Percentiles rank a stretch among this genome's conserved stretches.
phyloP scores from a whole-genome alignment of 2,329 filamentous ascomycete genomes.

The Fusarium subglutinans region DNA sequence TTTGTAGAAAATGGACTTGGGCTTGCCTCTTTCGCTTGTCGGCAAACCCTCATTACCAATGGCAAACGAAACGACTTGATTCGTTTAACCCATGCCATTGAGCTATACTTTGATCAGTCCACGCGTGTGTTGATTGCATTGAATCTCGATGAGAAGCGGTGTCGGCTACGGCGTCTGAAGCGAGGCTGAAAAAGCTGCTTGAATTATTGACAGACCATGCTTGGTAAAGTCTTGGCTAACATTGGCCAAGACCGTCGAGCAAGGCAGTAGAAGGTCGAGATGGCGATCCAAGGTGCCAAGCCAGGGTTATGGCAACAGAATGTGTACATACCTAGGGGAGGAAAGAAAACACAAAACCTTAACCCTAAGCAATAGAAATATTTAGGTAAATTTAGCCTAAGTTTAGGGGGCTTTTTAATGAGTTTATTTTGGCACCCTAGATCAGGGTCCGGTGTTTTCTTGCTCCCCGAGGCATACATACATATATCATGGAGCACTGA shows the following conservation, averaged over 20 bases:
- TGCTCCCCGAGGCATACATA: too few species aligned
- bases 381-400: too few species aligned
- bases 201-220: background rate
- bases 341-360: too few species aligned
- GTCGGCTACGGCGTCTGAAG: background rate
- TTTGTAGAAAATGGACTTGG: background rate
- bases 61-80: background rate
- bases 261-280: conserved; percentile 28
- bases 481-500: conserved; percentile 11
- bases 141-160: conserved; percentile 27
- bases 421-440: too few species aligned
- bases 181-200: conserved; percentile 17
- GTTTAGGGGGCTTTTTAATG: too few species aligned
- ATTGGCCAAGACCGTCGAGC: conserved; percentile 27
- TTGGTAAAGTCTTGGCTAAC: conserved; percentile 23
- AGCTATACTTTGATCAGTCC: conserved; percentile 2
- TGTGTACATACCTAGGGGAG: background rate
- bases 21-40: conserved; percentile 5
- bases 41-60: background rate
- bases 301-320: conserved; percentile 34
- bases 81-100: background rate
- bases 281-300: conserved; percentile 31
- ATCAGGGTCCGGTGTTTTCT: too few species aligned
- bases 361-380: too few species aligned
- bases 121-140: background rate